These are phyloP conservation scores for Hyphopichia buzzinii DNA, from an alignment of 1,139 yeast genomes.

Conservation along the genomic window DNA sequence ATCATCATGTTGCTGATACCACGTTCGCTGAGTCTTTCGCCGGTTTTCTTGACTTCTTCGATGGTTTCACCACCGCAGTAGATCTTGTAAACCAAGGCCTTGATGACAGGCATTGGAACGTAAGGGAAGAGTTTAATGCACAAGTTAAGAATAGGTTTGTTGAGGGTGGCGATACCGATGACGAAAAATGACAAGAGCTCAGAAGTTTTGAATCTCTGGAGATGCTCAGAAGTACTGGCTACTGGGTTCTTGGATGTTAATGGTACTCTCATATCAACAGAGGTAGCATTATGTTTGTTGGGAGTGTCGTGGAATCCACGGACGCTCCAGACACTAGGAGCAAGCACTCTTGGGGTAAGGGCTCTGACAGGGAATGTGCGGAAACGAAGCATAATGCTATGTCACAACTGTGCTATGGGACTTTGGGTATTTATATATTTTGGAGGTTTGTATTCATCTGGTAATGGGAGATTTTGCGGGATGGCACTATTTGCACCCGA, in stretches of 20 bases:
- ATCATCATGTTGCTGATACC: constrained; percentile 95
- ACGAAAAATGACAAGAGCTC: constrained; percentile 61
- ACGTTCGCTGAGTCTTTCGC: constrained; percentile 60
- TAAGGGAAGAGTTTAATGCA: constrained; percentile 71
- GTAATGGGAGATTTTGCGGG: too few relatives aligned
- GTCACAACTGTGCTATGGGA: background rate
- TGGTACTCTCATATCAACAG: constrained; percentile 1
- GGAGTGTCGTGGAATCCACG: constrained; percentile 18
- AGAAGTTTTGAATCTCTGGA: constrained; percentile 30
- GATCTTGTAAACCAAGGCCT: constrained; percentile 71
- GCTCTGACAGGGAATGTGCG: background rate
- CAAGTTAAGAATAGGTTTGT: constrained; percentile 56
- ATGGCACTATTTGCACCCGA: background rate
- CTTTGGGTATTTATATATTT: background rate
- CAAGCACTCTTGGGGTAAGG: too few relatives aligned
- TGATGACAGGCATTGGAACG: constrained; percentile 70
- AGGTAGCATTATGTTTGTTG: constrained; percentile 14
- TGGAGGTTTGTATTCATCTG: too few relatives aligned
- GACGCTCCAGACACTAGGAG: too few relatives aligned
- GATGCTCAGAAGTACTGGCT: constrained; percentile 21
- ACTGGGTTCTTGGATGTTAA: constrained; percentile 1
- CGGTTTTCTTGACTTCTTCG: constrained; percentile 67
- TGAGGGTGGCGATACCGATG: constrained; percentile 66
- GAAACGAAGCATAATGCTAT: background rate
- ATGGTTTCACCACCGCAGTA: constrained; percentile 91